Conservation (phyloP, 768 basidiomycete species). For the Lactarius evosmus region DNA sequence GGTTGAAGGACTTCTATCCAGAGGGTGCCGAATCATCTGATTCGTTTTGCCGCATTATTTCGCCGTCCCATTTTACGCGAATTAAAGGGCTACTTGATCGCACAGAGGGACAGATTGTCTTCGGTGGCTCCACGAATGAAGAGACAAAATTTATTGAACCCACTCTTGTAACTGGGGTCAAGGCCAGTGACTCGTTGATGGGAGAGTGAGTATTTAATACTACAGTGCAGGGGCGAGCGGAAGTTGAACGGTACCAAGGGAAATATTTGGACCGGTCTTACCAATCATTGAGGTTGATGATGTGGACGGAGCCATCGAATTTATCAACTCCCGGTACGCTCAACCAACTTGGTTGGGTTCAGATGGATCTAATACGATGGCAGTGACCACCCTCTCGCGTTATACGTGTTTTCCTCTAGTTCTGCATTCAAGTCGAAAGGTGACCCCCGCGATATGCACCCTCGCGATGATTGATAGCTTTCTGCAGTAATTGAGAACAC, state of each 20-base stretch:
- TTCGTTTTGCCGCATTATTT: slow-evolving; percentile 52
- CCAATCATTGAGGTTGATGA: slow-evolving; percentile 70
- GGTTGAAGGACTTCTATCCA: slow-evolving; percentile 57
- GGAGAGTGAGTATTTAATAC: slow-evolving; percentile 50
- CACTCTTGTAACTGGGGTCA: slow-evolving; percentile 65
- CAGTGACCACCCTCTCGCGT: slow-evolving; percentile 69
- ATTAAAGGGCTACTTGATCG: slow-evolving; percentile 59
- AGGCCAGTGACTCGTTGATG: slow-evolving; percentile 68
- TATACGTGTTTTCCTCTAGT: slow-evolving; percentile 75
- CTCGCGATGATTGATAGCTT: no score
- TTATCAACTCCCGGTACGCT: slow-evolving; percentile 54
- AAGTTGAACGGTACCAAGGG: slow-evolving; percentile 41
- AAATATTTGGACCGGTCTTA: slow-evolving; percentile 81
- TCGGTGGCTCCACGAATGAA: slow-evolving; percentile 62
- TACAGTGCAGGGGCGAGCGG: background rate
- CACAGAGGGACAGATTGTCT: slow-evolving; percentile 61
- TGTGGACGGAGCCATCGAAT: slow-evolving; percentile 67
- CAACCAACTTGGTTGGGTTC: background rate
- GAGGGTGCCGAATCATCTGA: slow-evolving; percentile 43
- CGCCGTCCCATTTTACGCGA: slow-evolving; percentile 52
- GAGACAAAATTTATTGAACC: slow-evolving; percentile 63
- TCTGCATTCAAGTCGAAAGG: slow-evolving; percentile 58
- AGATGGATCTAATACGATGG: background rate
- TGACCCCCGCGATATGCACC: slow-evolving; percentile 29
- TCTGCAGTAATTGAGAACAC: slow-evolving; percentile 63